Base-by-base conservation (phyloP, 2,329 filamentous ascomycete species). In the Leptosphaerulina australis region DNA sequence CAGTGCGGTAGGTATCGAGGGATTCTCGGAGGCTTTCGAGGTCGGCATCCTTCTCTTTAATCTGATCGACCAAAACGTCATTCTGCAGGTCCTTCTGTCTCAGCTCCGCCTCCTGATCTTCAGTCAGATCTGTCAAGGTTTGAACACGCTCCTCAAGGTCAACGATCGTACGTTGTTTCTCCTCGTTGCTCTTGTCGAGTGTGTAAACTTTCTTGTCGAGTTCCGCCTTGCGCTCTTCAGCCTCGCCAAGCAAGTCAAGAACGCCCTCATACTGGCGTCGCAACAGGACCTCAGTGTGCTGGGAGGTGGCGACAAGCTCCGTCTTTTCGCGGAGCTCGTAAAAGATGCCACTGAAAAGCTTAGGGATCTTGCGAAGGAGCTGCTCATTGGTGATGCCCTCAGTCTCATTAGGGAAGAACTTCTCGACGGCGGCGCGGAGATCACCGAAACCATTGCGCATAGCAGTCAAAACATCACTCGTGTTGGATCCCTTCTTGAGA, bases 381-480 rank as follows among this genome's bases (percentile, higher is more conserved):
- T 75, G 67, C 31, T 66, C 61, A 46, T 74, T 77, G 7, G 68
- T 71, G 7, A 76, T 65, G 26, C 68, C 67, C 10, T 64, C 59
- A 3, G 73, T 71, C 10, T 71, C 56, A 18, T 63, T 61, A 11
- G 76, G 76, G n/a, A 79, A 68, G 26, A 74, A 62, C 35, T 65
- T 63, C 20, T 78, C 73, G 15, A 78, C 58, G 24, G 67, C 62
- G 10, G 70, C 67, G 34, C 77, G 77, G 14, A 74, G 64, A 10
- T 64, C 50, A 8, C 68, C 67, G 43, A 79, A 77, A n/a, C 70
- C 69, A 36, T 72, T 68, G 17, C 76, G 75, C 35, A 79, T 68
- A 41, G 68, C 69, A 18, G 60, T 53, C 15, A 79, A 56, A 18
- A 79, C 72, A 26, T 62, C 62, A 11, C 66, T 59, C 18, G 65